Percentiles rank a stretch among this genome's conserved stretches.
phyloP scores from a whole-genome alignment of 2,329 filamentous ascomycete species.

The Alternaria incomplexa region DNA sequence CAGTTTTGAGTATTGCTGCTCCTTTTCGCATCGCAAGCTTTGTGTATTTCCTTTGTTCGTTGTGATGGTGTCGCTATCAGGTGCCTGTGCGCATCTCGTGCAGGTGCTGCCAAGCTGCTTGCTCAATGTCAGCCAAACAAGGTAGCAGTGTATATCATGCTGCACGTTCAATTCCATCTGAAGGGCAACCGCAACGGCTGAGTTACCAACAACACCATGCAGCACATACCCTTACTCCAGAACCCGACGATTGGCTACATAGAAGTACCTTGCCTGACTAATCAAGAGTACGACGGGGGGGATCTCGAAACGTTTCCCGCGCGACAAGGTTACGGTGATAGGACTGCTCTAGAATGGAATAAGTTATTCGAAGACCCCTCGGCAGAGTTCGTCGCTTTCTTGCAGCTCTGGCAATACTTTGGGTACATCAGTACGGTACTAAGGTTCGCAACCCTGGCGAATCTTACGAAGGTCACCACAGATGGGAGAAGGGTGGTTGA shows the following conservation, averaged over 20 bases:
- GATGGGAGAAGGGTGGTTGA: too few species aligned
- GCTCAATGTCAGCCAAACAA: not conserved
- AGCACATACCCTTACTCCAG: not conserved
- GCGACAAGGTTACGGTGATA: accelerated
- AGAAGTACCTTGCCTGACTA: not conserved
- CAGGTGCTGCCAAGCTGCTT: not conserved
- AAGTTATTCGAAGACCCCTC: not conserved
- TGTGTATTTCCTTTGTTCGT: not conserved
- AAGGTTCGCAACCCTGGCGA: too few species aligned
- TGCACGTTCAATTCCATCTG: not conserved
- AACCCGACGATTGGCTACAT: not conserved
- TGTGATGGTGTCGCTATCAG: not conserved
- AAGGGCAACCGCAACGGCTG: not conserved
- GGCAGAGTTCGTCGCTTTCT: accelerated
- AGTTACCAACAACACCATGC: not conserved
- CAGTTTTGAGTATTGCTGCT: not conserved
- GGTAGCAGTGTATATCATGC: not conserved
- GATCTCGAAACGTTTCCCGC: not conserved
- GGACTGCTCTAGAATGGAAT: not conserved
- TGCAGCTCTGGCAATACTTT: not conserved
- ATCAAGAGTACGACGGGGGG: not conserved
- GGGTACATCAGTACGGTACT: too few species aligned
- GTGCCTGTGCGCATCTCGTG: not conserved
- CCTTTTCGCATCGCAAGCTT: not conserved
- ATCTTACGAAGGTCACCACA: too few species aligned